Percentiles rank a stretch among this genome's conserved stretches.
phyloP scores from a whole-genome alignment of 192 early-diverging fungal genomes.

The Chytriomyces sp. region DNA sequence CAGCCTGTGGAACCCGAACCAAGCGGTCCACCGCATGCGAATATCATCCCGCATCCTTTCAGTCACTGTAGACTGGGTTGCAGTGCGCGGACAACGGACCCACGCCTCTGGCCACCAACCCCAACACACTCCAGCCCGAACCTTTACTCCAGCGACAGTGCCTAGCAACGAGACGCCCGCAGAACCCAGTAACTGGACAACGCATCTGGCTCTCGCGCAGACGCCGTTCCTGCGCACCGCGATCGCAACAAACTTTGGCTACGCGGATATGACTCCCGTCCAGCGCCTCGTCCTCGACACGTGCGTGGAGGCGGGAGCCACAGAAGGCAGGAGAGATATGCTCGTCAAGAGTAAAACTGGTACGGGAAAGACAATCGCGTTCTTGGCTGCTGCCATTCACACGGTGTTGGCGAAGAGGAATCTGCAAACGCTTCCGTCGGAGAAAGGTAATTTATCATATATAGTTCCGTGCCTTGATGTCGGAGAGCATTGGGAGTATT shows the following conservation, averaged over 20 bases:
- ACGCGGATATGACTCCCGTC: constrained; percentile 77
- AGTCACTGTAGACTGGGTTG: no score
- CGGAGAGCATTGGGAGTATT: neutral
- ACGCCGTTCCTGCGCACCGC: constrained; percentile 6
- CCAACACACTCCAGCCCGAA: no score
- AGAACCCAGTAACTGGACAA: neutral
- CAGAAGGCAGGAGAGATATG: constrained; percentile 59
- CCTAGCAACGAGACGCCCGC: no score
- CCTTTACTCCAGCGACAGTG: no score
- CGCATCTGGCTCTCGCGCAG: neutral
- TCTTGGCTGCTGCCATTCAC: constrained; percentile 86
- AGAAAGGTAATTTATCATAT: no score
- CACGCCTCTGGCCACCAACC: no score
- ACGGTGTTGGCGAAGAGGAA: constrained; percentile 57
- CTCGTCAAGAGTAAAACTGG: constrained; percentile 97
- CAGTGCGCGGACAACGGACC: no score
- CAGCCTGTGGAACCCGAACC: no score
- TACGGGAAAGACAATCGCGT: constrained; percentile 97
- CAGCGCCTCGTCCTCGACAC: constrained; percentile 71
- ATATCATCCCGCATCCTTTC: no score
- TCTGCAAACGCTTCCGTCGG: no score
- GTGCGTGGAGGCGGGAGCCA: constrained; percentile 62
- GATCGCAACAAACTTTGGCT: constrained; percentile 62
- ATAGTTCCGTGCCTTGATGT: no score
- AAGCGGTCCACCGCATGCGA: no score